phyloP scores from a whole-genome alignment of 352 stramenopile species.

The Globisporangium cystogenes region DNA sequence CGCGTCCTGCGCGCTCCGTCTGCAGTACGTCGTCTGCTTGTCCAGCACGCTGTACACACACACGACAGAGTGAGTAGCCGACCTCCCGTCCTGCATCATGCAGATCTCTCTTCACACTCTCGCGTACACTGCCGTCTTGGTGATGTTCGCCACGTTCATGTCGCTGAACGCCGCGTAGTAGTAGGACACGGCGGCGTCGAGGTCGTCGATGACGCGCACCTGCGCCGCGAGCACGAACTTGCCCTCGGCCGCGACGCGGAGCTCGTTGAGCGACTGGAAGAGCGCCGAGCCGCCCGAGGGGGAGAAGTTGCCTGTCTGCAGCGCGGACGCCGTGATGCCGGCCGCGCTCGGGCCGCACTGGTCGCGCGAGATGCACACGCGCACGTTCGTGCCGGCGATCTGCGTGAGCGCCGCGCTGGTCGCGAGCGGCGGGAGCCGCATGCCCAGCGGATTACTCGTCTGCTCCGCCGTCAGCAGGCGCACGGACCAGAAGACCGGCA shows the following conservation, averaged over 20 bases:
- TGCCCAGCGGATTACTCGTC: conserved; percentile 35
- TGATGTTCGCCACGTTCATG: conserved; percentile 21
- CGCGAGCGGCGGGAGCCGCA: conserved; percentile 27
- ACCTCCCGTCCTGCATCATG: too few species aligned
- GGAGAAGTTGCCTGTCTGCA: conserved; percentile 43
- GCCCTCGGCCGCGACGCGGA: conserved; percentile 28
- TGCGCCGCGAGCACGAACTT: conserved; percentile 42
- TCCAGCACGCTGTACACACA: conserved; percentile 22
- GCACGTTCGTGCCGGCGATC: conserved; percentile 41
- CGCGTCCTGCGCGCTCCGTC: conserved; percentile 31
- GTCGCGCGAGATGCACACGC: conserved; percentile 24
- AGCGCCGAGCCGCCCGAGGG: conserved; percentile 16
- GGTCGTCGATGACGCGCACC: conserved; percentile 28
- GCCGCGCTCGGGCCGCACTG: conserved; percentile 30
- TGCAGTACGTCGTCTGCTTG: conserved; percentile 38
- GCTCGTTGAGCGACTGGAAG: conserved; percentile 33
- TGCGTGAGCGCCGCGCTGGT: conserved; percentile 25
- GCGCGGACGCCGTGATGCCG: conserved; percentile 14
- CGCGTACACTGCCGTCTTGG: conserved; percentile 6
- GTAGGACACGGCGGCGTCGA: conserved; percentile 32
- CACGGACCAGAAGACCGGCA: conserved; percentile 42
- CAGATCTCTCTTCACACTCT: too few species aligned
- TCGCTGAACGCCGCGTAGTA: conserved; percentile 45
- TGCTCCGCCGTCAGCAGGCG: conserved; percentile 14
- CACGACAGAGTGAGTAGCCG: not conserved